A percentile compares a stretch with the other conserved stretches of the same genome.
Evolutionary conservation across 768 basidiomycete species (phyloP).

Genomic region (Candolleomyces eurysporus): DNA sequence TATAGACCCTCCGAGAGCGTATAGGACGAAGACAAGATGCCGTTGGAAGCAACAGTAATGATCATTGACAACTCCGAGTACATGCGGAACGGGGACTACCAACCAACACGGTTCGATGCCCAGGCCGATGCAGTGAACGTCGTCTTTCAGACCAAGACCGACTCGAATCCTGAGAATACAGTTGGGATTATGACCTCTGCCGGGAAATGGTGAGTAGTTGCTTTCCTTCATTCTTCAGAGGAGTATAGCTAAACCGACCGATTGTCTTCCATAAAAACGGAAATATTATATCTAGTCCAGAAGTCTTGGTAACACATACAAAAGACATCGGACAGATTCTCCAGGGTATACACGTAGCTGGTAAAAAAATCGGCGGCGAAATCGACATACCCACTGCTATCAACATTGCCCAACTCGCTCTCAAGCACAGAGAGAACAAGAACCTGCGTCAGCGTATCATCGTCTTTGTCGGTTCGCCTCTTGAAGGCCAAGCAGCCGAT

Average conservation of each 20-base stretch:
- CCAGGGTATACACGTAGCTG: conserved; percentile 67
- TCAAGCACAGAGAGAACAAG: conserved; percentile 99
- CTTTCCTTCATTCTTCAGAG: neutral
- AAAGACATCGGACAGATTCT: conserved; percentile 94
- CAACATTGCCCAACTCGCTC: conserved; percentile 89
- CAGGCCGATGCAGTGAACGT: conserved; percentile 90
- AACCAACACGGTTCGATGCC: conserved; percentile 82
- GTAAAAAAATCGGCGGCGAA: conserved; percentile 72
- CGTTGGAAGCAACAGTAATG: conserved; percentile 97
- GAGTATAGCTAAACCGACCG: neutral
- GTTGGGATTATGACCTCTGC: conserved; percentile 99
- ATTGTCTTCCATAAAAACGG: conserved; percentile 1
- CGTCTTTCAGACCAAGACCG: conserved; percentile 89
- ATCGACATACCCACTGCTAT: conserved; percentile 90
- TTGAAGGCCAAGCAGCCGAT: conserved; percentile 64
- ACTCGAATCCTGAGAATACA: conserved; percentile 96
- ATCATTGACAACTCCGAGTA: conserved; percentile 97
- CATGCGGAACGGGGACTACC: conserved; percentile 94
- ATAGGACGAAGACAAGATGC: conserved; percentile 55
- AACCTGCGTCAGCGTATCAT: conserved; percentile 95
- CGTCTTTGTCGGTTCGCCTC: conserved; percentile 89
- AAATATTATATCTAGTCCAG: conserved; percentile 54
- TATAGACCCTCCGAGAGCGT: conserved; percentile 1
- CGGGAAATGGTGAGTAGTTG: conserved; percentile 74
- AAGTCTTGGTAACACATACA: conserved; percentile 94